phyloP scores from a whole-genome alignment of 345 rosid genomes.

The Camelina laxa region DNA sequence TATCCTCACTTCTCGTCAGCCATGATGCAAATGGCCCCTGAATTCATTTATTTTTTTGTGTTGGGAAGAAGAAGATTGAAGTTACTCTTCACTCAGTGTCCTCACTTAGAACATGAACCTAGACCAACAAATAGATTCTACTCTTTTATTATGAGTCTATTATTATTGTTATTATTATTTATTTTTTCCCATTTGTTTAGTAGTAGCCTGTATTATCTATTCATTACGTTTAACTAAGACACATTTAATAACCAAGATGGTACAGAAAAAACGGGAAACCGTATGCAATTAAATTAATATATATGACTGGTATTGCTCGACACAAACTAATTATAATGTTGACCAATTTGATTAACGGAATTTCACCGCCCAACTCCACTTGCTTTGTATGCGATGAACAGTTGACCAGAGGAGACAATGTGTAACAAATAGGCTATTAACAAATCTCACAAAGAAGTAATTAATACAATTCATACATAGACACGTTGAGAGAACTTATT shows the following conservation, averaged over 20 bases:
- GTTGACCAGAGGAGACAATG: slow-evolving; percentile 42
- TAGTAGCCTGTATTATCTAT: background rate
- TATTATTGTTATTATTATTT: background rate
- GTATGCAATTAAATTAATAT: slow-evolving; percentile 1
- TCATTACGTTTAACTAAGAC: slow-evolving; percentile 10
- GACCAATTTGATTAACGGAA: slow-evolving; percentile 35
- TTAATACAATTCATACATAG: slow-evolving; percentile 26
- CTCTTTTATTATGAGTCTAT: background rate
- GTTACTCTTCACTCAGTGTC: slow-evolving; percentile 23
- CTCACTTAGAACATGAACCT: slow-evolving; percentile 35
- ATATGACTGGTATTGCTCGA: slow-evolving; percentile 5
- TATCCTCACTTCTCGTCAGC: slow-evolving; percentile 1
- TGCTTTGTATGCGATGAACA: slow-evolving; percentile 29
- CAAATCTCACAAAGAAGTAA: slow-evolving; percentile 1
- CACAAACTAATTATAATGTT: slow-evolving; percentile 30
- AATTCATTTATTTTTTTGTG: background rate
- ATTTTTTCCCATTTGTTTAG: background rate
- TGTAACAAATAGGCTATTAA: slow-evolving; percentile 34
- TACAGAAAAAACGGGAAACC: slow-evolving; percentile 10
- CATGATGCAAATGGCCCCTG: slow-evolving; percentile 1
- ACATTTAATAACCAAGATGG: slow-evolving; percentile 22
- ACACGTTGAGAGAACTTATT: slow-evolving; percentile 22
- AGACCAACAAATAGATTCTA: slow-evolving; percentile 30
- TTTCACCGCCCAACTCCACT: slow-evolving; percentile 35
- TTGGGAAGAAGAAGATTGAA: slow-evolving; percentile 16